A percentile compares a stretch with the other conserved stretches of the same genome.
Evolutionary conservation across 257 asterid species (phyloP).

Genomic region (Lycium ferocissimum): DNA sequence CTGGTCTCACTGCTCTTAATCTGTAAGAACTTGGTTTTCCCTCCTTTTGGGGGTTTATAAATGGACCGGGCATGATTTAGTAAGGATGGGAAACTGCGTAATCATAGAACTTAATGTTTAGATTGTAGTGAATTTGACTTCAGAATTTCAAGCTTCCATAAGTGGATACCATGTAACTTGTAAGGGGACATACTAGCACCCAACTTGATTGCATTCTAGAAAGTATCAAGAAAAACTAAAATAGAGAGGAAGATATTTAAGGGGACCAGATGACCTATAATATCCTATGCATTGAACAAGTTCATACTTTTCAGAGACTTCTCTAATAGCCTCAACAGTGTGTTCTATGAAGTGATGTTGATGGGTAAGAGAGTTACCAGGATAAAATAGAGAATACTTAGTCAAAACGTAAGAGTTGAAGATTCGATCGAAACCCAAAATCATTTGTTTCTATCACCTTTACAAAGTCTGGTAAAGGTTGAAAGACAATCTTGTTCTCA

Average conservation of each 20-base stretch:
- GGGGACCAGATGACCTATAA: slow-evolving; percentile 3
- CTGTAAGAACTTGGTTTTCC: slow-evolving; percentile 7
- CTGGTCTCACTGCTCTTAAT: neutral
- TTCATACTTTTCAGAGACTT: neutral
- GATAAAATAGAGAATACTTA: neutral
- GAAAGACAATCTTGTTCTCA: slow-evolving; percentile 14
- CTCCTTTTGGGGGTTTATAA: slow-evolving; percentile 21
- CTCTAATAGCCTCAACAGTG: neutral
- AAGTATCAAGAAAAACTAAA: neutral
- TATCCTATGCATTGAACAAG: neutral
- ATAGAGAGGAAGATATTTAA: neutral
- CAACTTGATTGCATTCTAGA: neutral
- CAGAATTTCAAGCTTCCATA: neutral
- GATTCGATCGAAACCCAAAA: neutral
- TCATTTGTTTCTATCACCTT: neutral
- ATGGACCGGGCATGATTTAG: neutral
- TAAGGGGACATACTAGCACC: neutral
- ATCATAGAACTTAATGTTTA: neutral
- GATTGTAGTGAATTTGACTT: neutral
- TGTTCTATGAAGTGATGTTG: slow-evolving; percentile 4
- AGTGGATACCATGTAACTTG: slow-evolving; percentile 7
- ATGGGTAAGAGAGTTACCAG: neutral
- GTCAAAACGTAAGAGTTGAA: neutral
- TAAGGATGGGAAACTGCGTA: neutral
- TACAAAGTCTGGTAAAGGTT: neutral